These are phyloP conservation scores for Pascua guehoae DNA, from an alignment of 1,284 basidiomycete species.

Conservation along the genomic window DNA sequence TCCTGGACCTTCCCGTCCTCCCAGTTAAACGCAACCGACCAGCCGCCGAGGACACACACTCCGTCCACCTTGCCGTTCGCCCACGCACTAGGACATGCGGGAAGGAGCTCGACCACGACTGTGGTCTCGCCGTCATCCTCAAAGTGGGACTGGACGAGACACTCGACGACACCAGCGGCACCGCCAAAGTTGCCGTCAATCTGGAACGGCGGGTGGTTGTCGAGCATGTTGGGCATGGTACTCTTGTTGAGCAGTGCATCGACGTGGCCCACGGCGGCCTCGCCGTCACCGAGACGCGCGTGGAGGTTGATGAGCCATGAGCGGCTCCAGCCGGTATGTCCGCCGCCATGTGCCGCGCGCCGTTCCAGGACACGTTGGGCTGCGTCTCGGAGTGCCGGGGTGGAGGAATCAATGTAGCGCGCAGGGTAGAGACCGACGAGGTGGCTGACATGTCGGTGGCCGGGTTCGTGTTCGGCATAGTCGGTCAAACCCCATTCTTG, in stretches of 20 bases:
- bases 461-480: too few relatives aligned
- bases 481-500: too few relatives aligned
- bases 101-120: too few relatives aligned
- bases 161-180: conserved; percentile 8
- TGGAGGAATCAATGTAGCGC: neutral
- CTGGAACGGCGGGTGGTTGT: conserved; percentile 14
- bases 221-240: conserved; percentile 12
- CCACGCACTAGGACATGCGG: too few relatives aligned
- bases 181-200: conserved; percentile 16
- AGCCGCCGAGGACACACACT: too few relatives aligned
- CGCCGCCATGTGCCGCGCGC: neutral
- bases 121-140: neutral
- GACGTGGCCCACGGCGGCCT: neutral
- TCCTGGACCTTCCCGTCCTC: too few relatives aligned
- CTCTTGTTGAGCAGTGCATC: neutral
- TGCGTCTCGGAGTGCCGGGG: neutral
- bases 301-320: conserved; percentile 10
- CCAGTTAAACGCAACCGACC: too few relatives aligned
- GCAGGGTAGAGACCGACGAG: conserved; percentile 11
- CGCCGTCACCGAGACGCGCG: conserved; percentile 5
- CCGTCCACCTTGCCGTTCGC: too few relatives aligned
- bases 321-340: conserved; percentile 9
- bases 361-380: neutral
- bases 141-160: conserved; percentile 6
- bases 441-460: neutral